Evolutionary conservation across 345 rosid genomes (phyloP), one percentile per base, ranked within the genome.

Genomic region (Firmiana major): DNA sequence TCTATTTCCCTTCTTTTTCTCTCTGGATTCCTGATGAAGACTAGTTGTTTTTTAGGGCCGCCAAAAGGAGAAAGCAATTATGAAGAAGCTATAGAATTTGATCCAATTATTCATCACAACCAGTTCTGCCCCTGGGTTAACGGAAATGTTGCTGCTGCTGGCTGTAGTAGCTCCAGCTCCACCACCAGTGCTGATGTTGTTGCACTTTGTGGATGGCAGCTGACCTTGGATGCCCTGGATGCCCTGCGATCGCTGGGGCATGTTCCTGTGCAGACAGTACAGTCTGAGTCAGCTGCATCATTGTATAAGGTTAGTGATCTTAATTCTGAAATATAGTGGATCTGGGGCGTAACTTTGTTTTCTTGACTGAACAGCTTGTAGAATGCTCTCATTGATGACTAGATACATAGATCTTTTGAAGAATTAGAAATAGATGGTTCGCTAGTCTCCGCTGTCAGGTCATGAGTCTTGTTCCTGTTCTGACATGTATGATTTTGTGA

Each of bases 111-210:
- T 78, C 90, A 93, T 83, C 99, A 93, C 81, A 90, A 93, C 80
- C 88, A 88, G 80, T 93, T 86, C 83, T 96, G 99, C 81, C 97
- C 98, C 46, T 96, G 99, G 97, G 98, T 96, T 75, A 91, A 93
- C 84, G 94, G 97, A 73, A 91, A 91, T 83, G 97, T 96, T 81
- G 97, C 98, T 75, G 99, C 97, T 79, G 99, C 97, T 81, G 97
- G 99, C 78, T 85, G 88, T 79, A 84, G 87, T 71, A 83, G 85
- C 85, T 86, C 80, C 77, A 81, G 88, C 79, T 84, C 93, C 60
- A 83, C 90, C 80, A 85, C 84, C 48, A 84, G 79, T 75, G 86
- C 85, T 68, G 87, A 88, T 72, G 80, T 84, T 19, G 85, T 84
- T 71, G 95, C 91, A 7, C 86, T 90, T 58, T 92, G 94, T 82